Conservation (phyloP, 1,284 basidiomycete species). For the Sanghuangporus baumii region DNA sequence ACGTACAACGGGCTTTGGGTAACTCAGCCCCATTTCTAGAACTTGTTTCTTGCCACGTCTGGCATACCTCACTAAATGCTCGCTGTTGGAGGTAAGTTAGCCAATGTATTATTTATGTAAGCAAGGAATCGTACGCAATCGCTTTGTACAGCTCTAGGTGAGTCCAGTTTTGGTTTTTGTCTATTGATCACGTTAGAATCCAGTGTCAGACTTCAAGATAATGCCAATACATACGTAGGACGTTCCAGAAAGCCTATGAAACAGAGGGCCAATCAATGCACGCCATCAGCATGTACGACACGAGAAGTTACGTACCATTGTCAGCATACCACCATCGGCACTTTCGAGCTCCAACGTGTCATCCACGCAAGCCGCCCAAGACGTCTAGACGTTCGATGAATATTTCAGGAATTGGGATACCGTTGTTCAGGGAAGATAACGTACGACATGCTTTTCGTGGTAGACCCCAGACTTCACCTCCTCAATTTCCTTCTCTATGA, state of each 20-base stretch:
- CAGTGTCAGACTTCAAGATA: background rate
- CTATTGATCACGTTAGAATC: background rate
- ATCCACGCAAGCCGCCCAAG: slow-evolving; percentile 15
- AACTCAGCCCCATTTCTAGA: background rate
- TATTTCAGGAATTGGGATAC: background rate
- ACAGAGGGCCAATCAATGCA: background rate
- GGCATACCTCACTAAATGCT: slow-evolving; percentile 1
- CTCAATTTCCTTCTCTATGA: background rate
- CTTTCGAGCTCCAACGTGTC: slow-evolving; percentile 5
- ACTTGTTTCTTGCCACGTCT: slow-evolving; percentile 6
- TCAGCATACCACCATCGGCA: slow-evolving; percentile 7
- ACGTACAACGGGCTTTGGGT: slow-evolving; percentile 16
- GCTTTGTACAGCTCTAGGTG: slow-evolving; percentile 8
- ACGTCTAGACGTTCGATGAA: slow-evolving; percentile 3
- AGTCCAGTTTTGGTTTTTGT: slow-evolving; percentile 1
- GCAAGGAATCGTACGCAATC: slow-evolving; percentile 3
- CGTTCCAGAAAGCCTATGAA: slow-evolving; percentile 9
- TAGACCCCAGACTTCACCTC: background rate
- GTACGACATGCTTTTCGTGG: slow-evolving; percentile 13
- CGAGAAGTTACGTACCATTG: slow-evolving; percentile 4
- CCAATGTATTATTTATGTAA: background rate
- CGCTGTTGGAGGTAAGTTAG: background rate
- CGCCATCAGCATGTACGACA: background rate
- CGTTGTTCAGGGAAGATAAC: background rate
- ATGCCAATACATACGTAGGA: slow-evolving; percentile 4